A percentile compares a stretch with the other conserved stretches of the same genome.
Conservation (phyloP, 768 basidiomycete species). For the Mycena filopes region DNA sequence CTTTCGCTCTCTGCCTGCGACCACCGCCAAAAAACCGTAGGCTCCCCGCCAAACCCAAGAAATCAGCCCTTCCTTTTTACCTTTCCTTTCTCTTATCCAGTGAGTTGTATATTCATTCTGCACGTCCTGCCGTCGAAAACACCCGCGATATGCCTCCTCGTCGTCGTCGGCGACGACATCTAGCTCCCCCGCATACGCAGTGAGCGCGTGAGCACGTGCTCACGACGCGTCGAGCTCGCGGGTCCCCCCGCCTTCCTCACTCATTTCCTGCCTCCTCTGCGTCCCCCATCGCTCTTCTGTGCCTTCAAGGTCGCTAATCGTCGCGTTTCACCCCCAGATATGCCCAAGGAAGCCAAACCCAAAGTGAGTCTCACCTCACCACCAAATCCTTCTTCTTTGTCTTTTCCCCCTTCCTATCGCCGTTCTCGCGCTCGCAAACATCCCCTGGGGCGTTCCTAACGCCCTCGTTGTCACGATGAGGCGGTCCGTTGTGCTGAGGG, state of each 20-base stretch:
- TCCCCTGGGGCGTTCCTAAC: slow-evolving; percentile 9
- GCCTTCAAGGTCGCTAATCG: slow-evolving; percentile 34
- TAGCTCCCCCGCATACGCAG: slow-evolving; percentile 5
- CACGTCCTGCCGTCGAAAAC: slow-evolving; percentile 22
- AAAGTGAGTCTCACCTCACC: slow-evolving; percentile 53
- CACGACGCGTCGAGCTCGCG: slow-evolving; percentile 48
- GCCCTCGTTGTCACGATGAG: slow-evolving; percentile 1
- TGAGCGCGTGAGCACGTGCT: slow-evolving; percentile 46
- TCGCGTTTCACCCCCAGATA: slow-evolving; percentile 52
- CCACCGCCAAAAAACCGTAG: neutral
- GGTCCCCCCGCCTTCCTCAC: slow-evolving; percentile 32
- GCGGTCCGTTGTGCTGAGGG: neutral
- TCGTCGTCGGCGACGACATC: slow-evolving; percentile 33
- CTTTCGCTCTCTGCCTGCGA: neutral
- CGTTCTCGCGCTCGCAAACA: slow-evolving; percentile 9
- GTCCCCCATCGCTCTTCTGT: slow-evolving; percentile 36
- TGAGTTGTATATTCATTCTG: slow-evolving; percentile 28
- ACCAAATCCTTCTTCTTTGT: slow-evolving; percentile 31
- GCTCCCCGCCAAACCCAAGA: slow-evolving; percentile 22
- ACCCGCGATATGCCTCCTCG: slow-evolving; percentile 37
- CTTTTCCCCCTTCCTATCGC: slow-evolving; percentile 19
- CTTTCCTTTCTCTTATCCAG: slow-evolving; percentile 16
- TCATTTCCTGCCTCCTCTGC: slow-evolving; percentile 20
- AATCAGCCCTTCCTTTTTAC: slow-evolving; percentile 25
- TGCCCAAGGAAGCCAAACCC: slow-evolving; percentile 72